Evolutionary conservation across 495 filamentous ascomycete genomes (phyloP).

Genomic region (Penicillium cinerascens): DNA sequence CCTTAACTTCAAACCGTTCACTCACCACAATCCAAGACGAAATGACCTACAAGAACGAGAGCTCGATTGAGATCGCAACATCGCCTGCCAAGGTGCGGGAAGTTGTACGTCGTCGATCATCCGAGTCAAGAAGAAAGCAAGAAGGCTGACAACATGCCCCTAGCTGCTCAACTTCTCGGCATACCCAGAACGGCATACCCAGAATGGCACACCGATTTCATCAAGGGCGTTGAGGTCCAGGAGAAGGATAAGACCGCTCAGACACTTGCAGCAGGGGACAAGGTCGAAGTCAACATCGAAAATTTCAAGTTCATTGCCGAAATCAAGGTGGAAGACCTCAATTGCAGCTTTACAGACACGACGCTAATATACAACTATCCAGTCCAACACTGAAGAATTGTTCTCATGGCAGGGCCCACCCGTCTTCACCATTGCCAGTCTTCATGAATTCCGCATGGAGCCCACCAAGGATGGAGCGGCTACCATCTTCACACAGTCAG

Average conservation of each 20-base stretch:
- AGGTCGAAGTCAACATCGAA: conserved; percentile 24
- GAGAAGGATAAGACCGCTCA: conserved; percentile 14
- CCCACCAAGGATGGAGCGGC: conserved; percentile 23
- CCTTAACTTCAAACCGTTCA: not conserved
- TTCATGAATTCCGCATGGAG: conserved; percentile 24
- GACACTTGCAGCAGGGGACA: conserved; percentile 16
- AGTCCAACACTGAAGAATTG: conserved; percentile 23
- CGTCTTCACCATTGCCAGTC: conserved; percentile 24
- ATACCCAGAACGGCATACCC: conserved; percentile 26
- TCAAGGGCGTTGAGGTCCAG: conserved; percentile 18
- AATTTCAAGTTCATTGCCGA: conserved; percentile 26
- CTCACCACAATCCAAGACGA: not conserved
- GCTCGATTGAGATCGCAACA: conserved; percentile 27
- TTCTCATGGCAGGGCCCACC: conserved; percentile 31
- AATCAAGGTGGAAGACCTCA: conserved; percentile 13
- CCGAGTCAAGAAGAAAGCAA: not conserved
- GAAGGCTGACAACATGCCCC: not conserved
- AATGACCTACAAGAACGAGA: conserved; percentile 17
- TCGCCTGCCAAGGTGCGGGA: conserved; percentile 29
- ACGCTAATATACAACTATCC: not conserved
- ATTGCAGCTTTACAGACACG: not conserved
- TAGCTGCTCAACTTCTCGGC: conserved; percentile 27
- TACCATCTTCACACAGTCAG: conserved; percentile 25
- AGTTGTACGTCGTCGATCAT: conserved; percentile 16
- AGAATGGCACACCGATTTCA: conserved; percentile 29